Base-by-base conservation (phyloP, 1,284 basidiomycete genomes). In the Tylopilus sp. region DNA sequence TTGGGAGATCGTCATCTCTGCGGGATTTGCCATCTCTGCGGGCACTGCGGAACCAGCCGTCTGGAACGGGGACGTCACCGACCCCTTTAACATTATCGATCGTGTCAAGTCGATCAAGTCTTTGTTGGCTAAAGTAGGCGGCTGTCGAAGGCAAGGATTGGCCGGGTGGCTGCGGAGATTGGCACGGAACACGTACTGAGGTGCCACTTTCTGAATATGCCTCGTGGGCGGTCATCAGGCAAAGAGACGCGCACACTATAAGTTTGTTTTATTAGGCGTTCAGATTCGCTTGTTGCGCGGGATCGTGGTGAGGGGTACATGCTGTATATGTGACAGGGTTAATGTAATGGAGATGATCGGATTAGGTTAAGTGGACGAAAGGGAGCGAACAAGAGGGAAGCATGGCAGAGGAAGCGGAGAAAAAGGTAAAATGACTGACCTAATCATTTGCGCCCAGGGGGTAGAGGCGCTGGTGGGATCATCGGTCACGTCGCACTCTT, bases 251-350 rank as follows among this genome's bases (percentile, higher is more conserved):
- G 81, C 43, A 90, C 88, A 61, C 85, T 88, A 69, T 89, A 90
- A n/a, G 88, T 90, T 68, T 90, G 88, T 71, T 90, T 90, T 67
- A 90, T 85, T 57, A 90, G 74, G 50, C 81, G 76, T 60, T 85
- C 80, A 40, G 79, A 72, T 57, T 83, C 81, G 64, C 53, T 78
- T 50, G 57, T 71, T 56, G 58, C 70, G 62, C 62, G 74, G 61
- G 57, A 75, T 73, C 61, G 72, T 41, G 62, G 64, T 37, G 71
- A 65, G 54, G 71, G 66, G 52, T 70, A 64, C 67, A 70, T 67
- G 67, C 69, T 65, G 63, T 61, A 47, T 42, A 17, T 39, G 60
- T 58, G 51, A 51, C 41, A 45, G 52, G 41, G 56, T 61, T 40
- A 57, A 48, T 53, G 36, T 54, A 33, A 61, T 47, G 54, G 53